Evolutionary conservation across 352 stramenopile genomes (phyloP), one percentile per base, ranked within the genome.

Genomic region (Thalassiosira hispida): DNA sequence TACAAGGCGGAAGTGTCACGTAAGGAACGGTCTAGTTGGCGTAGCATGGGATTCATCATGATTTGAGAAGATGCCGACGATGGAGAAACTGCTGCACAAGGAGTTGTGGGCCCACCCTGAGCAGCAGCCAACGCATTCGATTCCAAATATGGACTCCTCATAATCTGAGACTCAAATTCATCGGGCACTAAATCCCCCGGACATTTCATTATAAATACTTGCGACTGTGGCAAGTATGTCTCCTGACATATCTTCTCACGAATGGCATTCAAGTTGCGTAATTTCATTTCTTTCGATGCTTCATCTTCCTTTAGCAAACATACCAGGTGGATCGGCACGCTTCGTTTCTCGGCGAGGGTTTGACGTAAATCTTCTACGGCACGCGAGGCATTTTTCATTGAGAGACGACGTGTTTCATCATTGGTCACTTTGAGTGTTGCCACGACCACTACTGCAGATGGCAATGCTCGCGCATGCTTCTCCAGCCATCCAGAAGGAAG

Each of bases 401-500:
- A 51, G 14, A 27, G 11, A 4, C 16, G 31, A 18, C 31, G 33
- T 20, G 1, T 14, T 4, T 65, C 56, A 52, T 65, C 35, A 31
- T 65, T 40, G 1, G 40, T 18, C 4, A 47, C 11, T 51, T 64
- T 40, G 1, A 47, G 25, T 40, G 53, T 71, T 1, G 64, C 69
- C 1, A 92, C 78, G 9, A 92, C 70, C 1, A 92, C 16, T 16
- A 91, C 49, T 11, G 83, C 74, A 27, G 78, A 87, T 0, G 88
- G 85, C 33, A 92, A 65, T 22, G 79, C 81, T 25, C 74, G 52
- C 0, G 72, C 73, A 68, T 93, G 88, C 63, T 93, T 93, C 57
- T 91, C 86, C 5, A 93, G 35, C 88, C 88, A 93, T 33, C 85
- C 80, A 5, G 65, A 62, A 1, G 76, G 77, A 31, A 93, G 53